Base-by-base conservation (phyloP, 345 rosid genomes). In the Syzygium aqueum region DNA sequence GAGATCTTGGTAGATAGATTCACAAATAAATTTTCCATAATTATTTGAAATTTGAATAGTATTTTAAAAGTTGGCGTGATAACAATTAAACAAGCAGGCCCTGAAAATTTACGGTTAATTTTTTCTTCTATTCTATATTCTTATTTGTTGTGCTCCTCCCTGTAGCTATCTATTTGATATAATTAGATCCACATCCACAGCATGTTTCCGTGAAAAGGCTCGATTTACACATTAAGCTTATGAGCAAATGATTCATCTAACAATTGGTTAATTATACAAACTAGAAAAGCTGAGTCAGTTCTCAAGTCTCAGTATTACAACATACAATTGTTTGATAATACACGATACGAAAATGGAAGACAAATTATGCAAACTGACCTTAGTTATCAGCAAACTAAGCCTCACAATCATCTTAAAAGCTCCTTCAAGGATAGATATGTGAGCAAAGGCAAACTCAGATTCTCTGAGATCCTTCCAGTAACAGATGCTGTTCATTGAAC, bases 1-100 rank as follows among this genome's bases (percentile, higher is more conserved):
- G 33, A 33, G 8, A 65, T 65, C 7, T 0, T 65, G 43, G 77
- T 16, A 65, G 43, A 16, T 16, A 30, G 21, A 67, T 67, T 67
- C 43, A 33, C 13, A 5, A 16, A 16, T 16, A 30, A 30, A 6
- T 0, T 67, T 33, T 33, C 11, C 37, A 3, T 33, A 33, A 33
- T 33, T 2, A 3, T 33, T 33, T 33, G 37, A 3, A 3, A 33
- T 33, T 33, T 33, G 1, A 16, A 0, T 51, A 13, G 1, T 2
- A 61, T 61, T 27, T 61, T 12, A n/a, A 61, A 59, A 3, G 3
- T 61, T 61, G 33, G 17, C 33, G n/a, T 61, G 33, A 61, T 27
- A 61, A n/a, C 17, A n/a, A 61, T 1, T 61, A 61, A 5, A 61
- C 4, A 61, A 61, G 67, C 0, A 16, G 67, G 2, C 2, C 56